phyloP scores from a whole-genome alignment of 176 grass and related monocot species.

The Eleusine coracana region DNA sequence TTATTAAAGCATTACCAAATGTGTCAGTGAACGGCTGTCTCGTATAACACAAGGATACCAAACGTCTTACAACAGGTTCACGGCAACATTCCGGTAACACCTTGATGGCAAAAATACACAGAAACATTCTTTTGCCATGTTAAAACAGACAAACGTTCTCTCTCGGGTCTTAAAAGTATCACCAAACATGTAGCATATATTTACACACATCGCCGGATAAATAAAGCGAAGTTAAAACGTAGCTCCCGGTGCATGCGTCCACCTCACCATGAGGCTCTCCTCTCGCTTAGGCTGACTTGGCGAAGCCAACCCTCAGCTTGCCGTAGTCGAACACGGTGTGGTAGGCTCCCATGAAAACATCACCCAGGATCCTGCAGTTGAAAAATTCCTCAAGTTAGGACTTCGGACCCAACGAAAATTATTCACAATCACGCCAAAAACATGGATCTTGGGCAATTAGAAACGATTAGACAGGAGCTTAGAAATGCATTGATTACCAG shows the following conservation, averaged over 20 bases:
- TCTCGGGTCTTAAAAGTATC: conserved; percentile 27
- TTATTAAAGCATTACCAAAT: neutral
- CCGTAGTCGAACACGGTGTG: conserved; percentile 93
- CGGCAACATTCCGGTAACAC: neutral
- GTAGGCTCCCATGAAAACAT: conserved; percentile 96
- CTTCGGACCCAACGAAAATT: neutral
- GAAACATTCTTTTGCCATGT: conserved; percentile 28
- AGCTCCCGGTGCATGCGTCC: conserved; percentile 29
- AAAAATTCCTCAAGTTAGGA: neutral
- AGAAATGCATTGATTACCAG: conserved; percentile 55
- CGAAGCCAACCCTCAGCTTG: conserved; percentile 74
- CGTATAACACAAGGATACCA: neutral
- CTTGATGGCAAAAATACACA: neutral
- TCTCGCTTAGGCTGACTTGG: conserved; percentile 59
- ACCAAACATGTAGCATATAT: conserved; percentile 43
- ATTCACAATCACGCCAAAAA: neutral
- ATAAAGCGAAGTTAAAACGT: conserved; percentile 20
- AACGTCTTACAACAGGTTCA: neutral
- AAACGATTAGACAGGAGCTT: neutral
- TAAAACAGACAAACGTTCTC: conserved; percentile 17
- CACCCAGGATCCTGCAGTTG: conserved; percentile 92
- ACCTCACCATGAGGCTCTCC: conserved; percentile 13
- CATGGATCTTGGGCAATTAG: neutral
- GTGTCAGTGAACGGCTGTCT: neutral
- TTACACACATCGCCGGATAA: conserved; percentile 39